Evolutionary conservation across 805 yeast species (phyloP), one percentile per base, ranked within the genome.

Genomic region (Naumovozyma castellii): DNA sequence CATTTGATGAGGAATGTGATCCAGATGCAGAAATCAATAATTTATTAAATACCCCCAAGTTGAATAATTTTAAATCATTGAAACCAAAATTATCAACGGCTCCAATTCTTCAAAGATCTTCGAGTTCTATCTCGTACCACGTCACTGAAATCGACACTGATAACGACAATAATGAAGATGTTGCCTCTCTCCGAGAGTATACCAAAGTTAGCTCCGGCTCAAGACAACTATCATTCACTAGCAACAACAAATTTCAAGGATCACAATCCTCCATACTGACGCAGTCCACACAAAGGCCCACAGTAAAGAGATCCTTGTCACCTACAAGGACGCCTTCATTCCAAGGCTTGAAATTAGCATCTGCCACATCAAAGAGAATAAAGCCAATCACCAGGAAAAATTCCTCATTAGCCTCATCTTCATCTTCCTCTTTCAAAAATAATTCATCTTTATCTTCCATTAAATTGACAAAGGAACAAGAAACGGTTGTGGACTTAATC

Each of bases 401-500:
- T 13, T 41, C 43, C 4, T n/a, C 5, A 4, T 5, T n/a, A 5
- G 18, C 8, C 28, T 14, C 30, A 8, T 4, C 33, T 17, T 15
- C 40, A 27, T 16, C 36, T 15, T 27, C 42, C n/a, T n/a, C n/a
- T n/a, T n/a, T 36, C 18, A 27, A n/a, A 13, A n/a, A n/a, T n/a
- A n/a, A 16, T 16, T 14, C 18, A 14, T 16, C 15, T 15, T 3
- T 17, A 18, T 5, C 15, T 29, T 29, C 32, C 4, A 28, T 50
- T n/a, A 39, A 48, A 3, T 51, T 67, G 5, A 62, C 70, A 14
- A 55, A 52, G 5, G 83, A 78, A 56, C 84, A 78, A 57, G 56
- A 61, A 39, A 51, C 53, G 18, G 78, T 84, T 5, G 47, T 82
- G 5, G 65, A 71, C 17, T 55, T 70, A 10, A 77, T 78, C 6